These are phyloP conservation scores for Pezizomycotina sp. DNA, from an alignment of 2,329 filamentous ascomycete species.

Conservation along the genomic window DNA sequence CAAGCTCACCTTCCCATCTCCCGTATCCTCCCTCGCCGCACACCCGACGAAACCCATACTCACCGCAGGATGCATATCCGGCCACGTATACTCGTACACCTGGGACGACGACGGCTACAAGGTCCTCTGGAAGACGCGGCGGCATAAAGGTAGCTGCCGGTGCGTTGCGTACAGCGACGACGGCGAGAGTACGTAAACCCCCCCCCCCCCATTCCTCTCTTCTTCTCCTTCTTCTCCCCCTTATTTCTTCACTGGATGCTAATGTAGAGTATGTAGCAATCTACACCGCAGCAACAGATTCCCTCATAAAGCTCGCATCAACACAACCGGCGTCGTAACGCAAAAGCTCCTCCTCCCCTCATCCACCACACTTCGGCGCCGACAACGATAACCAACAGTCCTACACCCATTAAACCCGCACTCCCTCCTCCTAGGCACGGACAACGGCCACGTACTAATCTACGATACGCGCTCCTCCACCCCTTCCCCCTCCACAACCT, in stretches of 20 bases:
- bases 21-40: constrained; percentile 75
- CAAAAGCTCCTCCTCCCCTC: constrained; percentile 67
- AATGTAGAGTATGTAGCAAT: constrained; percentile 28
- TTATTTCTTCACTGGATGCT: constrained; percentile 2
- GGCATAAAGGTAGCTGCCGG: constrained; percentile 89
- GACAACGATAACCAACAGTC: constrained; percentile 40
- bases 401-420: constrained; percentile 74
- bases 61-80: constrained; percentile 67
- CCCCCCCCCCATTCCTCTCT: constrained; percentile 30
- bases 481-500: constrained; percentile 50
- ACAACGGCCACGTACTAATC: constrained; percentile 76
- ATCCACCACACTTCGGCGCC: constrained; percentile 24
- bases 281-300: constrained; percentile 49
- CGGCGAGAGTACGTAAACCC: constrained; percentile 43
- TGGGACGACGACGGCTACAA: constrained; percentile 29
- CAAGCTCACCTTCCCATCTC: constrained; percentile 66
- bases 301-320: constrained; percentile 42
- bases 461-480: constrained; percentile 56
- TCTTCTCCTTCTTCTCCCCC: constrained; percentile 11
- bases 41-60: constrained; percentile 74
- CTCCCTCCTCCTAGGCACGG: constrained; percentile 73
- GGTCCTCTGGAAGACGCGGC: constrained; percentile 66
- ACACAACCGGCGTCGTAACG: constrained; percentile 49
- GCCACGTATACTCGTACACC: constrained; percentile 60
- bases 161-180: constrained; percentile 63